Evolutionary conservation across 2,329 filamentous ascomycete genomes (phyloP).

Genomic region (Exserohilum turcica): DNA sequence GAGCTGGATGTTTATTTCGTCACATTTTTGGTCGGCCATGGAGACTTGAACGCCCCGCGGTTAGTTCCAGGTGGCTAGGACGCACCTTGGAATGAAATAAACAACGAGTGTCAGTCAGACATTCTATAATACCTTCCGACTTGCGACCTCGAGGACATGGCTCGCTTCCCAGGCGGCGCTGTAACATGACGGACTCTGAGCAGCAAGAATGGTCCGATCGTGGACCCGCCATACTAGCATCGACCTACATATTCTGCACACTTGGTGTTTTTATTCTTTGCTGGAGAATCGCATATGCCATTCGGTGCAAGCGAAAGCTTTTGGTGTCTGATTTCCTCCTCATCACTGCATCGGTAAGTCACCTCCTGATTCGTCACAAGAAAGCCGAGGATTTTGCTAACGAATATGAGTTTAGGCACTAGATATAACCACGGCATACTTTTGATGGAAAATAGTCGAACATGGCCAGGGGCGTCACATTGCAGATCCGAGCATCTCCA

Average conservation of each 20-base stretch:
- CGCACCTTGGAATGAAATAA: too few relatives aligned
- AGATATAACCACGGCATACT: conserved; percentile 20
- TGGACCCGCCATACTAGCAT: conserved; percentile 20
- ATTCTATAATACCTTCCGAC: too few relatives aligned
- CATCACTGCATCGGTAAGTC: conserved; percentile 27
- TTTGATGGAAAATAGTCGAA: conserved; percentile 22
- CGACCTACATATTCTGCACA: conserved; percentile 20
- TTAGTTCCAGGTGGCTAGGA: too few relatives aligned
- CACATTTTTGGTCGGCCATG: too few relatives aligned
- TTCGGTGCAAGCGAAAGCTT: conserved; percentile 25
- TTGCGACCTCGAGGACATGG: too few relatives aligned
- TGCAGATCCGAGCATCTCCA: conserved; percentile 25
- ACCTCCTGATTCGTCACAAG: neutral
- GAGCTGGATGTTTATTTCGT: too few relatives aligned
- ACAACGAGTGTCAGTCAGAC: too few relatives aligned
- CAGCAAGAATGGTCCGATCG: conserved; percentile 23
- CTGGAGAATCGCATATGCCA: conserved; percentile 31
- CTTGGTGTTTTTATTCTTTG: conserved; percentile 22
- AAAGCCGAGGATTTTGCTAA: neutral
- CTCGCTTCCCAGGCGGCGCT: too few relatives aligned
- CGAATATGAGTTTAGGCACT: conserved; percentile 17
- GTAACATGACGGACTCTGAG: neutral
- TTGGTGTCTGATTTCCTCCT: conserved; percentile 33
- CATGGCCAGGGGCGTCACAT: conserved; percentile 32
- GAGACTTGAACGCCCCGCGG: too few relatives aligned